Evolutionary conservation across 2,329 filamentous ascomycete genomes (phyloP), one percentile per base, ranked within the genome.

Genomic region (Didymella lethalis): DNA sequence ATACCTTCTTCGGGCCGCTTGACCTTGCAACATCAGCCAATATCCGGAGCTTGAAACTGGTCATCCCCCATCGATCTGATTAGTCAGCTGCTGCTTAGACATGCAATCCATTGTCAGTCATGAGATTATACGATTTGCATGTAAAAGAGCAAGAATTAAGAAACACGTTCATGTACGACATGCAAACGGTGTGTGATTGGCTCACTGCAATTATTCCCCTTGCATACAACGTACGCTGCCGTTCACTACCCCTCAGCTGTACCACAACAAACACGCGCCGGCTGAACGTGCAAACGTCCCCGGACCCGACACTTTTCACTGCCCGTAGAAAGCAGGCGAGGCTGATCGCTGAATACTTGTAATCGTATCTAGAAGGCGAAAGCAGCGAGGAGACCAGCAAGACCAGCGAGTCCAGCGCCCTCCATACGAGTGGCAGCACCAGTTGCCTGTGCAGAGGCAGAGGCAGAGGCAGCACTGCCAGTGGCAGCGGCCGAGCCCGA

Each of bases 311-410:
- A 41, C 26, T 46, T 57, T 57, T 52, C 54, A 36, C 32, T 36
- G n/a, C 32, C n/a, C 26, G 3, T 54, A 46, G 41, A 36, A 58
- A 34, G 31, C 14, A 29, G 41, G 11, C 31, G 38, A 25, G 3
- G 16, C 12, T 26, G 25, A 11, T 36, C 16, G 23, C 43, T 25
- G 3, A 25, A 4, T 18, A 8, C 28, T 26, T 16, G 31, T 16
- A 29, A 7, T 26, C 10, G 23, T 10, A 16, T 67, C 61, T 76
- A 78, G 69, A 78, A 71, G 53, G 72, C 76, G 67, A 78, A 75
- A 48, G 75, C 62, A 48, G 73, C 76, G 54, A 78, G 57, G 54
- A 78, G 70, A 63, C 75, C 76, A 43, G 73, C 73, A 32, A 76
- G 60, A 61, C 75, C 74, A 48, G 72, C 75, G 12, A 41, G 38